Evolutionary conservation across 352 stramenopile genomes (phyloP), one percentile per base, ranked within the genome.

Genomic region (Pythium grandisporangium): DNA sequence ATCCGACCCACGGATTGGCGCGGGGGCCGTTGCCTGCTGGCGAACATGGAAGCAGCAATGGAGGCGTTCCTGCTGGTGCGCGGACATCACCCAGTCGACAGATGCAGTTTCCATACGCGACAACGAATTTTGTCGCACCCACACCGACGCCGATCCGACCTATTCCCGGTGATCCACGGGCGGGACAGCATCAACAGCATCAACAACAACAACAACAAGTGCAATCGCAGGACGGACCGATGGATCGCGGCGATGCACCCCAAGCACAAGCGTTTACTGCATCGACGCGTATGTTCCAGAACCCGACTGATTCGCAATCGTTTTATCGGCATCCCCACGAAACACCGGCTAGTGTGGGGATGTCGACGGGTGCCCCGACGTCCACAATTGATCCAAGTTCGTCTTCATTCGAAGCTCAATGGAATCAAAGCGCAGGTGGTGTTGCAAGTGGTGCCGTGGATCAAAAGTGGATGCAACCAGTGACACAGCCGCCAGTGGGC

Each of bases 111-210:
- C 59, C 70, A 21, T 84, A 78, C 30, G 63, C 68, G 13, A 61
- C 74, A 10, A 69, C 70, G 5, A 75, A 75, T 16, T 86, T 85
- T 50, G 43, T 88, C 20, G 65, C 74, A n/a, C 56, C 71, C 5
- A 61, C 63, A 21, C 77, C 74, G 11, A 90, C 77, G 23, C 77
- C 77, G 8, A 90, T 90, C 53, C 77, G 77, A 4, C 77, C 77
- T 14, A 39, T 90, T 19, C 47, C 70, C 25, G 74, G 72, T 21
- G 77, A 90, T 42, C 77, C 77, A 29, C 73, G 77, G 38, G 49
- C 63, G 38, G 19, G 58, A 14, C 48, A 53, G 19, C 55, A 61
- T 23, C 37, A n/a, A n/a, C n/a, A n/a, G n/a, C n/a, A n/a, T n/a
- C n/a, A n/a, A n/a, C n/a, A n/a, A n/a, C n/a, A n/a, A n/a, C n/a